These are phyloP conservation scores for Saccharomycopsis amapae DNA, from an alignment of 805 yeast genomes.

Conservation along the genomic window DNA sequence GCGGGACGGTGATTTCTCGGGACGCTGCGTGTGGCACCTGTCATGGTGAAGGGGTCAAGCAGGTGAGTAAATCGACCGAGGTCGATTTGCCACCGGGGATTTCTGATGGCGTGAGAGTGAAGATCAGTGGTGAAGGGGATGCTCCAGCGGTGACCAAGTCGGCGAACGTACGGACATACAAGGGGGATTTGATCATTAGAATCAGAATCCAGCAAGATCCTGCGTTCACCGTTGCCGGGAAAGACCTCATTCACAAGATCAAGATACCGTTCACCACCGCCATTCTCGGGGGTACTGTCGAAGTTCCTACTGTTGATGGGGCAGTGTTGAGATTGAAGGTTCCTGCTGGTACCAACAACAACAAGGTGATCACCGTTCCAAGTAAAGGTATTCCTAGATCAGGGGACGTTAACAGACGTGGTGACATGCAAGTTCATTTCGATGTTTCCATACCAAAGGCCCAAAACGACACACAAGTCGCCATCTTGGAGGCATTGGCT, in stretches of 20 bases:
- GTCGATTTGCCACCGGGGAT: constrained; percentile 88
- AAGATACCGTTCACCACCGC: constrained; percentile 92
- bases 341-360: constrained; percentile 77
- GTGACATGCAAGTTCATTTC: constrained; percentile 71
- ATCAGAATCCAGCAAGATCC: constrained; percentile 73
- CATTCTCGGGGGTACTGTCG: constrained; percentile 85
- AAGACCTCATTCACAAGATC: constrained; percentile 57
- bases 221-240: constrained; percentile 56
- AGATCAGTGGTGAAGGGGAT: constrained; percentile 86
- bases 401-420: constrained; percentile 50
- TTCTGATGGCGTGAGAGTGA: constrained; percentile 75
- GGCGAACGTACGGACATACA: constrained; percentile 55
- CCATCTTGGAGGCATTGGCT: constrained; percentile 88
- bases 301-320: constrained; percentile 88
- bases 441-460: constrained; percentile 70
- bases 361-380: constrained; percentile 66
- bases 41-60: constrained; percentile 83
- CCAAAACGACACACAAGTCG: constrained; percentile 74
- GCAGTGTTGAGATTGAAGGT: constrained; percentile 67
- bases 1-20: constrained; percentile 69
- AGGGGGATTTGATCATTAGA: constrained; percentile 85
- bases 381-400: constrained; percentile 80
- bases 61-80: constrained; percentile 58
- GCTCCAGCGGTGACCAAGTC: constrained; percentile 74
- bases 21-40: constrained; percentile 71